A percentile compares a stretch with the other conserved stretches of the same genome.
Conservation (phyloP, 257 asterid genomes). For the Solanum bulbocastanum region DNA sequence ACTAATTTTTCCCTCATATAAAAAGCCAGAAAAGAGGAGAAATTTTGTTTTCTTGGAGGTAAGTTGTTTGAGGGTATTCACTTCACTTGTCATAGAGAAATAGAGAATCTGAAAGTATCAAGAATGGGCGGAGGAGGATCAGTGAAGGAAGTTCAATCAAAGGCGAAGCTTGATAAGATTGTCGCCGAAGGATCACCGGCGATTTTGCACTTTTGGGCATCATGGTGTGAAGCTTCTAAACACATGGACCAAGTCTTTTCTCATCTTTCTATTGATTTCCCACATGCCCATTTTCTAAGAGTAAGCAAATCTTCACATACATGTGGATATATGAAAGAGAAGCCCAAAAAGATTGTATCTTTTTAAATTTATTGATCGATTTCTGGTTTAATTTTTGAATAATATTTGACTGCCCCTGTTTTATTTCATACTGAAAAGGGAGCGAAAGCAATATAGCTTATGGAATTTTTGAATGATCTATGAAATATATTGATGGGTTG, state of each 20-base stretch:
- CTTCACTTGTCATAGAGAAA: background rate
- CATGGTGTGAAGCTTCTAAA: slow-evolving; percentile 99
- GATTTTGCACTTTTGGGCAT: slow-evolving; percentile 88
- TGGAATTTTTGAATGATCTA: background rate
- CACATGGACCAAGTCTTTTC: slow-evolving; percentile 99
- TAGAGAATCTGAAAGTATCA: background rate
- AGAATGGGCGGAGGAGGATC: slow-evolving; percentile 51
- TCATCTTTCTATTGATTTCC: slow-evolving; percentile 88
- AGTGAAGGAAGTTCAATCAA: slow-evolving; percentile 77
- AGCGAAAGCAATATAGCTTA: background rate
- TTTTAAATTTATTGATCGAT: background rate
- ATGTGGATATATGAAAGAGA: background rate
- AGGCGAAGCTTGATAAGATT: slow-evolving; percentile 50
- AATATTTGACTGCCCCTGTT: background rate
- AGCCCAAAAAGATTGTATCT: background rate
- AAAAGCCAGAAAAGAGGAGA: background rate
- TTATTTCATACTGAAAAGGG: background rate
- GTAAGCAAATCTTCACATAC: slow-evolving; percentile 13
- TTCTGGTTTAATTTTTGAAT: background rate
- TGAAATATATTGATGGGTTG: background rate
- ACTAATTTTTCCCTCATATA: too few species aligned
- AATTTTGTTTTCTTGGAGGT: background rate
- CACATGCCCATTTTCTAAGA: slow-evolving; percentile 79
- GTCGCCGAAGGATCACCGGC: slow-evolving; percentile 38
- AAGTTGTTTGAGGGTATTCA: background rate